phyloP scores from a whole-genome alignment of 345 rosid species.

The Moringa oleifera region DNA sequence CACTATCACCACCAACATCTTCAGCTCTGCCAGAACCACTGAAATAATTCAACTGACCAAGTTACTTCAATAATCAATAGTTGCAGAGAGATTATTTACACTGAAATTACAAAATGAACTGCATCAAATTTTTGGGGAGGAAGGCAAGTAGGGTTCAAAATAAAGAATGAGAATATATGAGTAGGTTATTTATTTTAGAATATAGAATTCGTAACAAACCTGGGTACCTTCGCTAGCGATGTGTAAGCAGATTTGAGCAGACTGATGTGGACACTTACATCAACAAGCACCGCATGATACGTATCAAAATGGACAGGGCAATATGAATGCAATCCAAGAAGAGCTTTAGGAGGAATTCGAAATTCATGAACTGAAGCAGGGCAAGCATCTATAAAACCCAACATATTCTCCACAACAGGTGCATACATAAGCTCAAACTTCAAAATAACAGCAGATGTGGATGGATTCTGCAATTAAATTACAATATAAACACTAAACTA shows the following conservation, averaged over 20 bases:
- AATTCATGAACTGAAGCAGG: conserved; percentile 80
- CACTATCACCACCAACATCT: conserved; percentile 35
- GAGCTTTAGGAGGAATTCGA: conserved; percentile 88
- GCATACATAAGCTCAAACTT: conserved; percentile 94
- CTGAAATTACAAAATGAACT: background rate
- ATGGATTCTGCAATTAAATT: conserved; percentile 43
- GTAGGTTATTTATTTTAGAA: conserved; percentile 2
- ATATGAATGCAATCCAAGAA: conserved; percentile 86
- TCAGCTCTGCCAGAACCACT: conserved; percentile 34
- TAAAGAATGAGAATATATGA: background rate
- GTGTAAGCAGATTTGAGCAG: conserved; percentile 48
- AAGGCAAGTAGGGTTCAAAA: background rate
- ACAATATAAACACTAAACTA: conserved; percentile 10
- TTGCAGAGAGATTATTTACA: background rate
- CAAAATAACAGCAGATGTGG: conserved; percentile 71
- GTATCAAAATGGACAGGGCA: conserved; percentile 90
- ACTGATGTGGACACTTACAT: conserved; percentile 70
- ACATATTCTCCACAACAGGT: conserved; percentile 40
- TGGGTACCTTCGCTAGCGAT: conserved; percentile 38
- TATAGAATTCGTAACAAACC: conserved; percentile 46
- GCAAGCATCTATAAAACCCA: conserved; percentile 46
- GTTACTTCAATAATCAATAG: conserved; percentile 11
- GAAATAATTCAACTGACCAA: conserved; percentile 26
- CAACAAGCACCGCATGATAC: conserved; percentile 78
- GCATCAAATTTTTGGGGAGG: background rate